These are phyloP conservation scores for Saccharomyces hybrid DNA, from an alignment of 1,139 yeast species.

Conservation along the genomic window DNA sequence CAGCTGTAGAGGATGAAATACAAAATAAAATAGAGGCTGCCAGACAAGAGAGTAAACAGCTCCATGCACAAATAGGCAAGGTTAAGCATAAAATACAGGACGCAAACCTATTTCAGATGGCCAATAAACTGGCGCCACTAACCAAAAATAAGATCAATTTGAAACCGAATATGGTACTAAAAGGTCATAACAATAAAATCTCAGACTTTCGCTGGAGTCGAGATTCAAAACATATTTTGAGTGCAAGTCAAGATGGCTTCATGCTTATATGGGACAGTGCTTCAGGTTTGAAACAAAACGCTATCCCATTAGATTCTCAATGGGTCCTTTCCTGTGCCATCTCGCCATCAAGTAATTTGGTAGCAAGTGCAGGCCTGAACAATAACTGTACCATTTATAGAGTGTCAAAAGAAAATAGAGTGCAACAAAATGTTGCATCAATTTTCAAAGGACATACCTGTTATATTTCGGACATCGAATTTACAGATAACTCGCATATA, in stretches of 20 bases:
- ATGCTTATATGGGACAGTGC: slow-evolving; percentile 77
- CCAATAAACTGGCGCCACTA: slow-evolving; percentile 30
- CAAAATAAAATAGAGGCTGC: slow-evolving; percentile 34
- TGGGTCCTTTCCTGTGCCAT: slow-evolving; percentile 76
- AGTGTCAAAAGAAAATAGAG: slow-evolving; percentile 32
- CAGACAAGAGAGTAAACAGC: slow-evolving; percentile 40
- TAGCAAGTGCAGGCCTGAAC: slow-evolving; percentile 80
- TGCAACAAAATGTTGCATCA: slow-evolving; percentile 42
- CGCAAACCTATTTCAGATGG: slow-evolving; percentile 38
- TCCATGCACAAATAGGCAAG: slow-evolving; percentile 44
- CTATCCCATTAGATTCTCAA: slow-evolving; percentile 60
- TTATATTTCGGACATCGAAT: slow-evolving; percentile 70
- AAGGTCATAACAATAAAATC: slow-evolving; percentile 74
- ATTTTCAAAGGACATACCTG: slow-evolving; percentile 75
- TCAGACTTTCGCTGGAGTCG: slow-evolving; percentile 61
- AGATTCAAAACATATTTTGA: slow-evolving; percentile 51
- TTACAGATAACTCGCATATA: slow-evolving; percentile 47
- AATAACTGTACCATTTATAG: slow-evolving; percentile 69
- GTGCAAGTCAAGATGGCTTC: slow-evolving; percentile 85
- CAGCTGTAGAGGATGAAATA: slow-evolving; percentile 18
- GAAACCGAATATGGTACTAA: slow-evolving; percentile 38
- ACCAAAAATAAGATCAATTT: slow-evolving; percentile 27
- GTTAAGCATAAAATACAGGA: slow-evolving; percentile 41
- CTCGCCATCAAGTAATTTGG: slow-evolving; percentile 55
- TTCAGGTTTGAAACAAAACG: slow-evolving; percentile 64